Conservation (phyloP, 1,284 basidiomycete species). For the Bjerkandera adusta region DNA sequence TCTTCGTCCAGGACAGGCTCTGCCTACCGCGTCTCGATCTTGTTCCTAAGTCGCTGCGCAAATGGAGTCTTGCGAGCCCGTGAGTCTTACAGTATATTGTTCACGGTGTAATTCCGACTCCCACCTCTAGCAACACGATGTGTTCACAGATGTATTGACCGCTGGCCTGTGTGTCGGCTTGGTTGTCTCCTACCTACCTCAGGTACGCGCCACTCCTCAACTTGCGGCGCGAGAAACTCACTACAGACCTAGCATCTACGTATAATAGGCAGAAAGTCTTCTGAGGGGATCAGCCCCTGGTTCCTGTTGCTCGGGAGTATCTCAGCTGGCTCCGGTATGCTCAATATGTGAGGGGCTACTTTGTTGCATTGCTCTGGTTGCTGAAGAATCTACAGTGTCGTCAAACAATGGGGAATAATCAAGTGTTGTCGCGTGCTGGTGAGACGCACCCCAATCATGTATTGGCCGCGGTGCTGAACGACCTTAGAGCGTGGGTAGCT, state of each 20-base stretch:
- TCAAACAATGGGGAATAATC: constrained; percentile 87
- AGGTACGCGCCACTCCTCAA: constrained; percentile 47
- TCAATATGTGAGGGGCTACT: constrained; percentile 65
- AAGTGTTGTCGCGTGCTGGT: constrained; percentile 81
- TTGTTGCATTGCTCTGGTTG: constrained; percentile 2
- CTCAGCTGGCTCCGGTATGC: constrained; percentile 74
- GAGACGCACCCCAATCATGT: constrained; percentile 25
- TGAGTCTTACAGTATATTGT: not conserved
- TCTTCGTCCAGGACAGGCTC: no score
- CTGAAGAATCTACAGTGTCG: constrained; percentile 48
- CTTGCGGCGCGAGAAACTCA: not conserved
- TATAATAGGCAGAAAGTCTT: constrained; percentile 75
- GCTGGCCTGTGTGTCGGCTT: constrained; percentile 77
- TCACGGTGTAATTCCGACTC: constrained; percentile 3
- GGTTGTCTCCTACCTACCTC: constrained; percentile 85
- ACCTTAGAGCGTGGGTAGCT: constrained; percentile 69
- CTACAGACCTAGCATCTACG: constrained; percentile 53
- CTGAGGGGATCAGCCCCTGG: constrained; percentile 89
- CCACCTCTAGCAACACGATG: constrained; percentile 63
- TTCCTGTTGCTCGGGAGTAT: constrained; percentile 93
- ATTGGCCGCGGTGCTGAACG: no score
- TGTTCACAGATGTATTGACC: constrained; percentile 73
- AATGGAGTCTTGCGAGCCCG: constrained; percentile 4
- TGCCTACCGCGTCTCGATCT: not conserved
- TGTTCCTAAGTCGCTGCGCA: not conserved